Conservation (phyloP, 768 basidiomycete species). For the Antrodiella citrinella region DNA sequence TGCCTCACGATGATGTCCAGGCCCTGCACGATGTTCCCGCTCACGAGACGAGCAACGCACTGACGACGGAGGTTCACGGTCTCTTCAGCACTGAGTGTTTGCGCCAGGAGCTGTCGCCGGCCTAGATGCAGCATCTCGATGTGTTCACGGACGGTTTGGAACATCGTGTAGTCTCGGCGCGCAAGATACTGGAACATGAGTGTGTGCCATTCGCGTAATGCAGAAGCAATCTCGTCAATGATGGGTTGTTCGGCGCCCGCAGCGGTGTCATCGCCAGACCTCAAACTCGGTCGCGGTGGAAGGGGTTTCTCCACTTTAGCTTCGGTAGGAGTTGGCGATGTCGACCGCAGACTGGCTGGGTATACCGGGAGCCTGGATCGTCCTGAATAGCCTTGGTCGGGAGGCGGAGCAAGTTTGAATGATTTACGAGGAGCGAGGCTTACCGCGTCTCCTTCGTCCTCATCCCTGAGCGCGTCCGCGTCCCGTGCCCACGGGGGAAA, state of each 20-base stretch:
- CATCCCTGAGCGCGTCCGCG: conserved; percentile 54
- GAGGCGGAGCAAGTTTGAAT: conserved; percentile 65
- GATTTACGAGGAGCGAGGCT: conserved; percentile 40
- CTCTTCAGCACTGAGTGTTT: conserved; percentile 83
- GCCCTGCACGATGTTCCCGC: conserved; percentile 86
- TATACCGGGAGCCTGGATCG: conserved; percentile 69
- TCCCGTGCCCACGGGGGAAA: conserved; percentile 16
- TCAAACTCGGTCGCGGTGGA: conserved; percentile 89
- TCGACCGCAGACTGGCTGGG: conserved; percentile 58
- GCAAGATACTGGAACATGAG: conserved; percentile 89
- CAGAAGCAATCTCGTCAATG: conserved; percentile 95
- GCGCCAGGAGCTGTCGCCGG: conserved; percentile 82
- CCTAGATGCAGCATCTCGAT: conserved; percentile 89
- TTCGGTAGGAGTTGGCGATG: conserved; percentile 57
- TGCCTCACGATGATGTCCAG: conserved; percentile 96
- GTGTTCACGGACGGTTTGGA: conserved; percentile 78
- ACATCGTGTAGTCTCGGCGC: conserved; percentile 81
- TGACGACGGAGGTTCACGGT: conserved; percentile 73
- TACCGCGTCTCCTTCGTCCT: conserved; percentile 49
- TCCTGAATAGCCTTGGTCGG: conserved; percentile 67
- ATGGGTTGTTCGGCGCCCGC: conserved; percentile 81
- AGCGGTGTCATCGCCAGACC: conserved; percentile 88
- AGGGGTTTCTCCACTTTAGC: conserved; percentile 63
- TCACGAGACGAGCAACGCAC: conserved; percentile 81
- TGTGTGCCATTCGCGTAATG: conserved; percentile 91